phyloP scores from a whole-genome alignment of 495 filamentous ascomycete species.

The Aspergillus carlsbadensis region DNA sequence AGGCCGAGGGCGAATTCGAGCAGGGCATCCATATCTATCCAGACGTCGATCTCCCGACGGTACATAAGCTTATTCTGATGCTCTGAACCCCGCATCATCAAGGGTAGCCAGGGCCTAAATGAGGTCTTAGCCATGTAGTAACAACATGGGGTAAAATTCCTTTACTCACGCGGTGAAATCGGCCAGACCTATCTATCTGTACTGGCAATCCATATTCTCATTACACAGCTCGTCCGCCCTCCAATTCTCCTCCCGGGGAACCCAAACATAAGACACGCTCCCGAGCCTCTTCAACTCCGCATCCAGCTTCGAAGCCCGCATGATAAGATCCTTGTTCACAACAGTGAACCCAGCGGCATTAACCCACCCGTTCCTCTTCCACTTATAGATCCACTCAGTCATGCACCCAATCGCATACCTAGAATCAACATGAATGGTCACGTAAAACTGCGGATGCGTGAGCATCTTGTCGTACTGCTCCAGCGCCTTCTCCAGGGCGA shows the following conservation, averaged over 20 bases:
- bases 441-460: not conserved
- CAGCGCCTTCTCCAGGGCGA: conserved; percentile 35
- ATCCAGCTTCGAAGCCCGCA: conserved; percentile 29
- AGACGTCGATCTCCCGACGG: too few species aligned
- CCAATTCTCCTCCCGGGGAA: conserved; percentile 8
- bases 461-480: conserved; percentile 22
- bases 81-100: too few species aligned
- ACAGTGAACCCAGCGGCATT: conserved; percentile 15
- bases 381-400: conserved; percentile 10
- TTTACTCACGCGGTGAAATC: too few species aligned
- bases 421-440: conserved; percentile 12
- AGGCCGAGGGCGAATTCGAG: too few species aligned
- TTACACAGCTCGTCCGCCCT: conserved; percentile 6
- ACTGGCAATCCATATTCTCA: conserved; percentile 2
- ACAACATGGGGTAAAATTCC: too few species aligned
- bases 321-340: conserved; percentile 35
- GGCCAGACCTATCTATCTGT: too few species aligned
- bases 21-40: too few species aligned
- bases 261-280: conserved; percentile 26
- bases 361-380: conserved; percentile 5
- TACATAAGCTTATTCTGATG: too few species aligned
- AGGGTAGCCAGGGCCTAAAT: too few species aligned
- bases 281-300: conserved; percentile 18
- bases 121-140: too few species aligned
- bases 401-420: conserved; percentile 9